A percentile compares a stretch with the other conserved stretches of the same genome.
phyloP scores from a whole-genome alignment of 176 grass and related monocot genomes.

The Hordeum vulgare region DNA sequence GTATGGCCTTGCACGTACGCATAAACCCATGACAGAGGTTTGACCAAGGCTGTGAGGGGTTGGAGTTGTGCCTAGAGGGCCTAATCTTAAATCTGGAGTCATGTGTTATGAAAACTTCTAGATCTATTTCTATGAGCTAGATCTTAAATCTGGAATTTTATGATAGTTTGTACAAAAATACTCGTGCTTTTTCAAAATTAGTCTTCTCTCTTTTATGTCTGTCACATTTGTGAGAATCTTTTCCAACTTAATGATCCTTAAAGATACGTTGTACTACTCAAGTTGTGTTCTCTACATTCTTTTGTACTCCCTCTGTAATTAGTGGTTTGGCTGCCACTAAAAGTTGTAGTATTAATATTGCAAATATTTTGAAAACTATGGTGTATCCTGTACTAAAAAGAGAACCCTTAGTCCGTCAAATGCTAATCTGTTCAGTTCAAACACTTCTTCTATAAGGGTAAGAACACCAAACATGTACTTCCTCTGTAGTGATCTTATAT shows the following conservation, averaged over 20 bases:
- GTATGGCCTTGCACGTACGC: neutral
- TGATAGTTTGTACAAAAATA: neutral
- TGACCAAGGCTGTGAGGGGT: neutral
- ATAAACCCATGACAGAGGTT: neutral
- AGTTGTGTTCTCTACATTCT: neutral
- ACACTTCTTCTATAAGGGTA: too few relatives aligned
- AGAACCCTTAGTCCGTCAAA: too few relatives aligned
- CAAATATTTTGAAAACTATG: too few relatives aligned
- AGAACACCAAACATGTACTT: too few relatives aligned
- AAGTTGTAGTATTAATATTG: too few relatives aligned
- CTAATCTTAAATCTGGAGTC: neutral
- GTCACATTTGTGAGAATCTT: neutral
- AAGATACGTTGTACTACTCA: neutral
- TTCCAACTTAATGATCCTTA: neutral
- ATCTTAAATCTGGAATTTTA: neutral
- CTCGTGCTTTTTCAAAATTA: neutral
- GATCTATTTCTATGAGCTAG: neutral
- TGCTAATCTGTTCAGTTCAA: too few relatives aligned
- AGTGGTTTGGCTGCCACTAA: too few relatives aligned
- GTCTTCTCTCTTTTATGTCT: neutral
- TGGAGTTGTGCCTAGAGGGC: neutral
- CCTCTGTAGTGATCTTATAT: too few relatives aligned
- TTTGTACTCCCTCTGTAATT: too few relatives aligned
- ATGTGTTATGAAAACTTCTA: neutral
- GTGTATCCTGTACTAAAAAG: too few relatives aligned